Conservation (phyloP, 2,329 filamentous ascomycete genomes). For the Bipolaris zeicola region DNA sequence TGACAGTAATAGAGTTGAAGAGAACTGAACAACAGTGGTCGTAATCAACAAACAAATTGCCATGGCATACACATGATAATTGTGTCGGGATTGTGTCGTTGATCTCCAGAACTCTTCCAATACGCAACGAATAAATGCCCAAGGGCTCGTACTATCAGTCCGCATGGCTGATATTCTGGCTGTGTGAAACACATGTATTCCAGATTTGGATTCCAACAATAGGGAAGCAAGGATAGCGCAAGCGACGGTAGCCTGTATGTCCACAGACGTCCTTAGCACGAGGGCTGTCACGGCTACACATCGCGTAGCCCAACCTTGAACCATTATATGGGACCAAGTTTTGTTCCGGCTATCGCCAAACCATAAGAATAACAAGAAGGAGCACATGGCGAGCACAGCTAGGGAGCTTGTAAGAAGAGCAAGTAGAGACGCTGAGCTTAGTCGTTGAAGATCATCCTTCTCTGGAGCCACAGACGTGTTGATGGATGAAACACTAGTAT, state of each 20-base stretch:
- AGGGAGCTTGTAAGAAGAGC: not conserved
- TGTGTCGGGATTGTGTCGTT: not conserved
- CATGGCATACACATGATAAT: not conserved
- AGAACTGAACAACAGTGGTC: constrained; percentile 13
- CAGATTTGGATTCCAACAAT: constrained; percentile 1
- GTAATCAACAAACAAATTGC: constrained; percentile 7
- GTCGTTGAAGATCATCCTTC: not conserved
- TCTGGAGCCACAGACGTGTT: not conserved
- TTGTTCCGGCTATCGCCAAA: constrained; percentile 1
- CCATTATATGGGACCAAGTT: constrained; percentile 11
- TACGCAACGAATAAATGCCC: not conserved
- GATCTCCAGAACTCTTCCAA: constrained; percentile 5
- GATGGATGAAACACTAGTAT: not conserved
- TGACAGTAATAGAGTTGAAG: constrained; percentile 12
- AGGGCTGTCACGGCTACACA: not conserved
- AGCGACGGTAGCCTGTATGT: constrained; percentile 9
- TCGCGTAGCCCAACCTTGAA: constrained; percentile 6
- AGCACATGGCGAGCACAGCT: not conserved
- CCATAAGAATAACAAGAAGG: constrained; percentile 10
- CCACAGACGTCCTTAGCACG: constrained; percentile 7
- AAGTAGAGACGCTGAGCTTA: not conserved
- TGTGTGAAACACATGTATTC: not conserved
- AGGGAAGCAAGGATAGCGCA: constrained; percentile 9
- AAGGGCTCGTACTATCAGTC: constrained; percentile 1
- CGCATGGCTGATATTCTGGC: constrained; percentile 4